phyloP scores from a whole-genome alignment of 1,284 basidiomycete genomes.

The Singerocomus rubriflavus region DNA sequence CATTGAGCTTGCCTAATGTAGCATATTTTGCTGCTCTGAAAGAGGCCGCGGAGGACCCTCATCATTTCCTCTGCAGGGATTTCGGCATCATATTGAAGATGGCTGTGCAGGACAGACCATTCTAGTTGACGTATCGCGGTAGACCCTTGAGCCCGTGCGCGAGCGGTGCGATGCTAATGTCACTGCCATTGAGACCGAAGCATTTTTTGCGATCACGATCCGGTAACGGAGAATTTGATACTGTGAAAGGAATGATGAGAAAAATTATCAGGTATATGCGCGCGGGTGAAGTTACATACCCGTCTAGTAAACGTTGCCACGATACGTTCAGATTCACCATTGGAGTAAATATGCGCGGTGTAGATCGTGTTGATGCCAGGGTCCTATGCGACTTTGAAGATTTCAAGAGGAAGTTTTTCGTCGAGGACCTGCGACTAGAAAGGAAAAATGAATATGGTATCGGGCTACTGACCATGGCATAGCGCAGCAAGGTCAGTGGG shows the following conservation, averaged over 20 bases:
- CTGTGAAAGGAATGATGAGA: slow-evolving; percentile 33
- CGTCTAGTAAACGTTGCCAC: slow-evolving; percentile 53
- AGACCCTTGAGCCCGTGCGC: slow-evolving; percentile 15
- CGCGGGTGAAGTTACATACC: slow-evolving; percentile 21
- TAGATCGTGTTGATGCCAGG: slow-evolving; percentile 46
- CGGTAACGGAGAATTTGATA: slow-evolving; percentile 54
- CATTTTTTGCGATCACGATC: slow-evolving; percentile 47
- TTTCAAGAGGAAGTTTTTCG: slow-evolving; percentile 40
- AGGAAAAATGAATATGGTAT: neutral
- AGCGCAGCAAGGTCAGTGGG: no score
- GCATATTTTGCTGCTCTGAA: slow-evolving; percentile 41
- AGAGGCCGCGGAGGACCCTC: slow-evolving; percentile 45
- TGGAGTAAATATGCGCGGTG: slow-evolving; percentile 58
- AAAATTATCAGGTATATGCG: neutral
- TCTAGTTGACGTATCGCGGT: slow-evolving; percentile 43
- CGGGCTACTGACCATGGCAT: neutral
- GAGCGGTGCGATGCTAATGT: neutral
- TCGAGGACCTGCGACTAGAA: slow-evolving; percentile 41
- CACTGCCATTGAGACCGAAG: slow-evolving; percentile 19
- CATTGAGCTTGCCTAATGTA: slow-evolving; percentile 47
- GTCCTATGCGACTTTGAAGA: slow-evolving; percentile 49
- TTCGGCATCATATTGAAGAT: slow-evolving; percentile 41
- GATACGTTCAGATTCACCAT: slow-evolving; percentile 46
- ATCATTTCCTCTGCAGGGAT: slow-evolving; percentile 42
- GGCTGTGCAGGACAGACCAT: slow-evolving; percentile 40